Evolutionary conservation across 192 early-diverging fungal species (phyloP).

Genomic region (Phycomyces nitens): DNA sequence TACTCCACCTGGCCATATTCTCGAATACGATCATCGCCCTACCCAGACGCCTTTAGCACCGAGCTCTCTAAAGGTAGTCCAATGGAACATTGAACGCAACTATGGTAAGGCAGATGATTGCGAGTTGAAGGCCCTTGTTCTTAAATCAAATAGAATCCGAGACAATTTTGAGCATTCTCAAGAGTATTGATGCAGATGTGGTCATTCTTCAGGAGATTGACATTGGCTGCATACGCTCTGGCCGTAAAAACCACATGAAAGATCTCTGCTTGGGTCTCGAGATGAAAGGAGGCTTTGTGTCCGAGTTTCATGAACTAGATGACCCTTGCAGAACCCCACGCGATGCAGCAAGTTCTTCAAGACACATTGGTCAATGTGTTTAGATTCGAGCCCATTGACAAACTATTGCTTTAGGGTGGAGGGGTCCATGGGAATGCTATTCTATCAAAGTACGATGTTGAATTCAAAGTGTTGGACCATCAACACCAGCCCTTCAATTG

Average conservation of each 20-base stretch:
- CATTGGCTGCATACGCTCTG: constrained; percentile 68
- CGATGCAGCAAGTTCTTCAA: constrained; percentile 50
- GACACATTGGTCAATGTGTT: too few relatives aligned
- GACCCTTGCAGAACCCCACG: constrained; percentile 48
- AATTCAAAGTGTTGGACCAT: constrained; percentile 60
- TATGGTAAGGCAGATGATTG: constrained; percentile 48
- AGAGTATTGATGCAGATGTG: constrained; percentile 64
- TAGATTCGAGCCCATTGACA: too few relatives aligned
- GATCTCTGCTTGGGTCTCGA: constrained; percentile 55
- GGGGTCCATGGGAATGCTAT: constrained; percentile 81
- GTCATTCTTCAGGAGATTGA: constrained; percentile 76
- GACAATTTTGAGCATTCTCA: constrained; percentile 50
- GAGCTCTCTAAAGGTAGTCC: constrained; percentile 57
- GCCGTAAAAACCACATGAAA: constrained; percentile 54
- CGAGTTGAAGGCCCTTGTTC: neutral
- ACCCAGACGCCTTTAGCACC: neutral
- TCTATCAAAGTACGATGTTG: constrained; percentile 60
- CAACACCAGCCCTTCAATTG: constrained; percentile 68
- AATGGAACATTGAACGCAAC: constrained; percentile 85
- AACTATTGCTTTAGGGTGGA: constrained; percentile 60
- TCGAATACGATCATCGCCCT: constrained; percentile 11
- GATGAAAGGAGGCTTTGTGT: constrained; percentile 64
- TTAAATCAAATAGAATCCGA: constrained; percentile 36
- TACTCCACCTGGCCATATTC: constrained; percentile 9
- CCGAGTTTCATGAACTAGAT: constrained; percentile 72